Percentiles rank a stretch among this genome's conserved stretches.
These are phyloP conservation scores for Diophrys sp. DNA, from an alignment of 73 alveolate species.

Conservation along the genomic window DNA sequence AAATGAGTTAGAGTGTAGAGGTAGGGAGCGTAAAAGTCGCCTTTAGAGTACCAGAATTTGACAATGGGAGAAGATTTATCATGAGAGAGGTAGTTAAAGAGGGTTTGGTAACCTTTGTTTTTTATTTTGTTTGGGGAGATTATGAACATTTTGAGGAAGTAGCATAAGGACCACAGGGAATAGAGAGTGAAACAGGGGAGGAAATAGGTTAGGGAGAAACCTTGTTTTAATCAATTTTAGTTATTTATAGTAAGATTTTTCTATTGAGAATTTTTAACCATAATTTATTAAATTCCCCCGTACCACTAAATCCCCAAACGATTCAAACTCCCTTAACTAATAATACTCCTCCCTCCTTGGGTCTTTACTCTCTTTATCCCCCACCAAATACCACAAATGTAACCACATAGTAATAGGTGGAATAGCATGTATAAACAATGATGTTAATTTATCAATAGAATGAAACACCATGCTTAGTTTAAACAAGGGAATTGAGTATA, in stretches of 20 bases:
- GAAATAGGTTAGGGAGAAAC: slow-evolving; percentile 26
- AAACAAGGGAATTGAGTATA: slow-evolving; percentile 40
- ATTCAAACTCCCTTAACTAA: background rate
- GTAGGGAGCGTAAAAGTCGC: slow-evolving; percentile 24
- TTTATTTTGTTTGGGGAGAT: slow-evolving; percentile 31
- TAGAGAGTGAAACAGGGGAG: slow-evolving; percentile 23
- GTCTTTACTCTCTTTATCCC: background rate
- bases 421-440: slow-evolving; percentile 35
- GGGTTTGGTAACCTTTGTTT: slow-evolving; percentile 40
- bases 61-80: slow-evolving; percentile 8
- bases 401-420: slow-evolving; percentile 45
- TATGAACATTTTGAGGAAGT: slow-evolving; percentile 37
- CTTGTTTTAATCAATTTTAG: too few relatives aligned
- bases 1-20: slow-evolving; percentile 39
- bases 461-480: slow-evolving; percentile 45
- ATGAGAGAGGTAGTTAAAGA: slow-evolving; percentile 25
- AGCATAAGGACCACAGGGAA: slow-evolving; percentile 41
- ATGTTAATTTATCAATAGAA: slow-evolving; percentile 34
- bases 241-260: too few relatives aligned
- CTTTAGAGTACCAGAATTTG: slow-evolving; percentile 18
- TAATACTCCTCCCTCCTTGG: background rate
- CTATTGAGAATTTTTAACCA: too few relatives aligned
- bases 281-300: too few relatives aligned
- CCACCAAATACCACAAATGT: slow-evolving; percentile 21
- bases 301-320: background rate